These are phyloP conservation scores for Trametes coccinea DNA, from an alignment of 768 basidiomycete genomes.

Conservation along the genomic window DNA sequence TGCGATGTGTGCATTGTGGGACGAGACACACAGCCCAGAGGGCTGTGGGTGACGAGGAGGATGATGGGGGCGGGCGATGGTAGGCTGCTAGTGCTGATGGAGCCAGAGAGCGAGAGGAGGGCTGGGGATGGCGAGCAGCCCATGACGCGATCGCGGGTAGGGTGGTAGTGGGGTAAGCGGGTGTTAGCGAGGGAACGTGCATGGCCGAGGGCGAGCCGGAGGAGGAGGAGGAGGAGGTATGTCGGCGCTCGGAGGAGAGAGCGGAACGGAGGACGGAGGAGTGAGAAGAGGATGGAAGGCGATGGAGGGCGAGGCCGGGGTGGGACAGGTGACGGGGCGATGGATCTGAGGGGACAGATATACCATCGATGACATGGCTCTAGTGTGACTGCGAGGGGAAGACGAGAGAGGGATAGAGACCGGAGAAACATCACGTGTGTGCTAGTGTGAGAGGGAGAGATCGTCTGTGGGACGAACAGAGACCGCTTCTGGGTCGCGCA, in stretches of 20 bases:
- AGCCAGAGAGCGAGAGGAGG: neutral
- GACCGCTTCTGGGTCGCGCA: conserved; percentile 2
- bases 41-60: neutral
- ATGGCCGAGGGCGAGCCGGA: neutral
- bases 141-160: conserved; percentile 15
- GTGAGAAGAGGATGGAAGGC: conserved; percentile 7
- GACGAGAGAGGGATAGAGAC: conserved; percentile 1
- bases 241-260: conserved; percentile 2
- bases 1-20: neutral
- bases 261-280: conserved; percentile 10
- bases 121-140: neutral
- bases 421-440: conserved; percentile 14
- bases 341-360: neutral
- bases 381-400: neutral
- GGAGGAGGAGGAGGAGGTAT: neutral
- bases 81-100: neutral
- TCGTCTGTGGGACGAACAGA: conserved; percentile 10
- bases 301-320: neutral
- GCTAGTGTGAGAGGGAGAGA: neutral
- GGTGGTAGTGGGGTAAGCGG: conserved; percentile 7
- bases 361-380: neutral
- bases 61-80: neutral
- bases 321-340: neutral
- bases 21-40: neutral
- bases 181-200: conserved; percentile 1